Evolutionary conservation across 768 basidiomycete species (phyloP).

Genomic region (Auricularia auricula-judae): DNA sequence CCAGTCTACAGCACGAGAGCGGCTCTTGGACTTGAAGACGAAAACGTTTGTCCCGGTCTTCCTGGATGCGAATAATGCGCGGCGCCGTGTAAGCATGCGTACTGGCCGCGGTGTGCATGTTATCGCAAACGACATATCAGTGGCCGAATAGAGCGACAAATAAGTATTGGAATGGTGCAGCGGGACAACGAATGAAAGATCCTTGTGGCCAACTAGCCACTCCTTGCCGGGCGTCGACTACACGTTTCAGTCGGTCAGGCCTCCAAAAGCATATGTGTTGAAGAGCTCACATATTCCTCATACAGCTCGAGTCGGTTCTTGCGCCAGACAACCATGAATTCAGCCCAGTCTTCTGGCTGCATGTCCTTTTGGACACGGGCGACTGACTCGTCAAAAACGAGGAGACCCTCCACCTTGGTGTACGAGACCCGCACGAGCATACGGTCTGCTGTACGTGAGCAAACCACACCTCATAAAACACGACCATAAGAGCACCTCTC

Average conservation of each 20-base stretch:
- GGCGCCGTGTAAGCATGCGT: conserved; percentile 23
- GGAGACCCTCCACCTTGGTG: conserved; percentile 40
- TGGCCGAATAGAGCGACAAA: conserved; percentile 79
- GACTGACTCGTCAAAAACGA: conserved; percentile 52
- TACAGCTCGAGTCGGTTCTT: conserved; percentile 72
- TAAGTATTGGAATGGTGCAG: conserved; percentile 49
- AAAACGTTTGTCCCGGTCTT: conserved; percentile 73
- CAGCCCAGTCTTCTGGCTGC: conserved; percentile 57
- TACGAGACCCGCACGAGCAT: conserved; percentile 77
- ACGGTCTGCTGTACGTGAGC: conserved; percentile 45
- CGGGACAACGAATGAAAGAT: conserved; percentile 70
- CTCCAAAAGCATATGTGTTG: not conserved
- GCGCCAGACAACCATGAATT: conserved; percentile 82
- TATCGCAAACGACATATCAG: conserved; percentile 75
- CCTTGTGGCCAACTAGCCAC: conserved; percentile 58
- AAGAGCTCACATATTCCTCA: conserved; percentile 61
- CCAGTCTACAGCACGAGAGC: conserved; percentile 80
- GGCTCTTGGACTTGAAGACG: conserved; percentile 71
- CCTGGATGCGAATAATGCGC: conserved; percentile 36
- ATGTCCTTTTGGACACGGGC: conserved; percentile 55
- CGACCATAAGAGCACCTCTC: conserved; percentile 44
- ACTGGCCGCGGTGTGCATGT: conserved; percentile 43
- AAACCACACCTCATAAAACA: not conserved
- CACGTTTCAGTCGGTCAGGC: conserved; percentile 7
- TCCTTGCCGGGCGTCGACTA: conserved; percentile 50